Evolutionary conservation across 352 stramenopile species (phyloP), one percentile per base, ranked within the genome.

Genomic region (Thalassiosira hispida): DNA sequence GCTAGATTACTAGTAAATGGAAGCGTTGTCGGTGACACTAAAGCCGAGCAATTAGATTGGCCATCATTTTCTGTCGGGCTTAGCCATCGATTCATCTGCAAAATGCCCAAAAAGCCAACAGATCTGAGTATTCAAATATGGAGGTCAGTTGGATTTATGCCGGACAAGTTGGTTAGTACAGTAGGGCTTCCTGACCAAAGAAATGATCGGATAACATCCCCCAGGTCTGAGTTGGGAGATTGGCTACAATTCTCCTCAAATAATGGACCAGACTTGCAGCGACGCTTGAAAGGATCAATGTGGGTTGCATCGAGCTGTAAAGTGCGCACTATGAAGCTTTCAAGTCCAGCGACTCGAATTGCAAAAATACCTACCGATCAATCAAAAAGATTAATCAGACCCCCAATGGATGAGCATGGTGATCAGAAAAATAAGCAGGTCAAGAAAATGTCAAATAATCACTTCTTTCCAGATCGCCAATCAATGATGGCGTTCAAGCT

Each of bases 1-100:
- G 74, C 44, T 22, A 57, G 67, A 18, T 70, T 85, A 23, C 35
- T 82, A 20, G 68, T 85, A 2, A 80, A 85, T 65, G 65, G 59
- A 14, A 29, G 74, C 59, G 27, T 64, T 46, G 72, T 85, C 5
- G 77, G 72, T 33, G 64, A 73, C 44, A 85, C 72, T 22, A 55
- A 53, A 56, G 44, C 20, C 42, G 49, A 67, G 23, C 60, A 57
- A 25, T n/a, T 85, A 2, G 44, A 82, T 51, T 81, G 63, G 64
- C 64, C 65, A 46, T 75, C 60, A 23, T 82, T 64, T 53, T 73
- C 72, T 11, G 40, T 85, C 12, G 12, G 12, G 16, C 42, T 85
- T 33, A 59, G 60, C 38, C 73, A 85, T 49, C 51, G 59, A 56
- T 85, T 82, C 42, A 62, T 71, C 27, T 82, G 71, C 60, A 67